phyloP scores from a whole-genome alignment of 1,284 basidiomycete species.

The Retiboletus flavoniger region DNA sequence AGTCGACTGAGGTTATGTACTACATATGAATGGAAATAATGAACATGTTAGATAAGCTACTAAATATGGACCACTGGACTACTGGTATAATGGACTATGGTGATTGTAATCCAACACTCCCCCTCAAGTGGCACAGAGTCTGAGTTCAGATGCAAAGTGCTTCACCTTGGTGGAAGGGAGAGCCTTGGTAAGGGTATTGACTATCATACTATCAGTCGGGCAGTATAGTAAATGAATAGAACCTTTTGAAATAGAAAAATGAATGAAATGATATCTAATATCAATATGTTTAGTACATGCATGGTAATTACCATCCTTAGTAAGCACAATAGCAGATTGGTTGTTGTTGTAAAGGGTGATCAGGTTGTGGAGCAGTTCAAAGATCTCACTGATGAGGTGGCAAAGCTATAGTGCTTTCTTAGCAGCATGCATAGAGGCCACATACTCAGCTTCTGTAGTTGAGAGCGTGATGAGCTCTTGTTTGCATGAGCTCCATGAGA shows the following conservation, averaged over 20 bases:
- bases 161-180: background rate
- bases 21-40: too few species aligned
- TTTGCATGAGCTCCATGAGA: background rate
- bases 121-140: background rate
- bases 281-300: background rate
- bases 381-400: background rate
- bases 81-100: too few species aligned
- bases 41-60: too few species aligned
- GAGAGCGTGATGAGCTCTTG: background rate
- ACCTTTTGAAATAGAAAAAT: background rate
- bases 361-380: background rate
- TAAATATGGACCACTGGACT: too few species aligned
- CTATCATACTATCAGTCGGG: background rate
- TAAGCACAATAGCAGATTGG: background rate
- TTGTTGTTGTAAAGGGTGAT: background rate
- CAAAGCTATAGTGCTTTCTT: background rate
- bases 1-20: too few species aligned
- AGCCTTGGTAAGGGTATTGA: background rate
- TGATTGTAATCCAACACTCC: background rate
- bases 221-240: slow-evolving; percentile 1
- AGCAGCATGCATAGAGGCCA: background rate
- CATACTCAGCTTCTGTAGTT: background rate
- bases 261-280: background rate
- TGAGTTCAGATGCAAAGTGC: background rate
- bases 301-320: background rate